These are phyloP conservation scores for Leccinum sublutescens DNA, from an alignment of 768 basidiomycete genomes.

Conservation along the genomic window DNA sequence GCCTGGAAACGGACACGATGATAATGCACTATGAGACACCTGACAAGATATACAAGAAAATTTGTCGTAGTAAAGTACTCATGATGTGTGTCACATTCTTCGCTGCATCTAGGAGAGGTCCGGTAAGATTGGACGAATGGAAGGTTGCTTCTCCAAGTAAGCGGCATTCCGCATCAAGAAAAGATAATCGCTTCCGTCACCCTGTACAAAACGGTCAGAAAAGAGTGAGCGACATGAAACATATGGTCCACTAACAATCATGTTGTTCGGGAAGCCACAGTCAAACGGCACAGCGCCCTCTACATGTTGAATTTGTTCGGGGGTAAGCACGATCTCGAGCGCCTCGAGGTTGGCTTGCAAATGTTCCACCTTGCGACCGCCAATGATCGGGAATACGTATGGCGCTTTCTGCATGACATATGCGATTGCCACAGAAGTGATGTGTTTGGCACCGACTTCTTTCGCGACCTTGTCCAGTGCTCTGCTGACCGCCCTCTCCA, in stretches of 20 bases:
- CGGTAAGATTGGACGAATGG: constrained; percentile 1
- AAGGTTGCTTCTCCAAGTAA: constrained; percentile 25
- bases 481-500: too few relatives aligned
- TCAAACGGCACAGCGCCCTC: too few relatives aligned
- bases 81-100: not conserved
- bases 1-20: not conserved
- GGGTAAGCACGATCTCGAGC: too few relatives aligned
- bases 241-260: not conserved
- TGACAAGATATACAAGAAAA: not conserved
- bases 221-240: not conserved
- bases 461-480: too few relatives aligned
- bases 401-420: too few relatives aligned
- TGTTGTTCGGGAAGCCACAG: not conserved
- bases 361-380: too few relatives aligned
- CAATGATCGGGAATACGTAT: too few relatives aligned
- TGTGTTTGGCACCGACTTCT: too few relatives aligned
- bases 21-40: not conserved
- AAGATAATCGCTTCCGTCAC: constrained; percentile 21
- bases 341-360: too few relatives aligned
- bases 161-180: constrained; percentile 11
- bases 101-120: not conserved
- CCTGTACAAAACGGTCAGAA: constrained; percentile 16
- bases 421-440: too few relatives aligned
- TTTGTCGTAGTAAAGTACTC: not conserved
- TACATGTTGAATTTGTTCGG: too few relatives aligned